These are phyloP conservation scores for Talaromyces sp. DNA, from an alignment of 2,329 filamentous ascomycete species.

Conservation along the genomic window DNA sequence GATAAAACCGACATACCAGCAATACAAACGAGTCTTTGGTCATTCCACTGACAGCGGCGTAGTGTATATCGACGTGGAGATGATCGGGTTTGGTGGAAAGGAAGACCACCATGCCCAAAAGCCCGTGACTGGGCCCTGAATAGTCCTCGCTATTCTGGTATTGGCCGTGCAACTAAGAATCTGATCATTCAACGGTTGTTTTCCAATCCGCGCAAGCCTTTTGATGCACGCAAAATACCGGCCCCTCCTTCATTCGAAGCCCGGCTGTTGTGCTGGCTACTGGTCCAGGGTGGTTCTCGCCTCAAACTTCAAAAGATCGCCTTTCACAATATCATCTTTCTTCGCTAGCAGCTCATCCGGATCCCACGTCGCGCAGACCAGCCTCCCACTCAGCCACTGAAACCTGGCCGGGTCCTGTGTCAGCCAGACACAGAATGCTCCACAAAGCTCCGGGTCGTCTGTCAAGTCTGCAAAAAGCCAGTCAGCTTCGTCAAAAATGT, in stretches of 20 bases:
- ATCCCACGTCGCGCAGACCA: conserved; percentile 43
- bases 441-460: conserved; percentile 19
- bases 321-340: conserved; percentile 37
- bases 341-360: conserved; percentile 39
- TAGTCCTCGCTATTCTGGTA: not conserved
- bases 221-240: not conserved
- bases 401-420: conserved; percentile 19
- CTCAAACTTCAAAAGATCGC: conserved; percentile 16
- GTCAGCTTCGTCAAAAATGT: not conserved
- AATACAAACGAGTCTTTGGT: too few species aligned
- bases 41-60: too few species aligned
- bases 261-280: not conserved
- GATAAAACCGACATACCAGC: too few species aligned
- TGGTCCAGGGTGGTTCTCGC: conserved; percentile 8
- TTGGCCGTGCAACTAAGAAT: not conserved
- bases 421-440: conserved; percentile 18
- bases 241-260: not conserved
- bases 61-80: too few species aligned
- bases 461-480: conserved; percentile 12
- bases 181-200: not conserved
- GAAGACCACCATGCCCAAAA: not conserved
- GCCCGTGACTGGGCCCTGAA: not conserved
- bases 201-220: not conserved
- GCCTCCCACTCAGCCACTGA: conserved; percentile 41
- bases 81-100: too few species aligned